These are phyloP conservation scores for Grifola frondosa DNA, from an alignment of 1,284 basidiomycete species.

Conservation along the genomic window DNA sequence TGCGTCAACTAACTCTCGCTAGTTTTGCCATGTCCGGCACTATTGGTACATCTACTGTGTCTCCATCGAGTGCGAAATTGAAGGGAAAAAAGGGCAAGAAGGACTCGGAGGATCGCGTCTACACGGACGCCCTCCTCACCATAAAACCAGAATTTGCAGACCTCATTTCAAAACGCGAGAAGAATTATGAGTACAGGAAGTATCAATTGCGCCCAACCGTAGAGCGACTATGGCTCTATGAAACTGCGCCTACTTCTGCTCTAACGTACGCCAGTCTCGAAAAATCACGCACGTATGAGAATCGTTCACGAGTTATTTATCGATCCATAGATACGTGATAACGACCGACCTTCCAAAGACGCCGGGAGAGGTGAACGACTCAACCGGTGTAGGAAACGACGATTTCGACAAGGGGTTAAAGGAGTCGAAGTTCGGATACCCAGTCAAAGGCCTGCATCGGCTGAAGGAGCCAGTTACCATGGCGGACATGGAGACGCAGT, in stretches of 20 bases:
- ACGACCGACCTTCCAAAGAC: constrained; percentile 28
- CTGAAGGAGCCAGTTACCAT: constrained; percentile 25
- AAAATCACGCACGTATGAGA: not conserved
- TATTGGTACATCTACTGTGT: not conserved
- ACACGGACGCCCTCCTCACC: constrained; percentile 30
- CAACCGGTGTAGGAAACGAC: constrained; percentile 34
- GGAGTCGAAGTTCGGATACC: constrained; percentile 33
- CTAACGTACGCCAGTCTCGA: constrained; percentile 28
- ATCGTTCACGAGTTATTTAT: not conserved
- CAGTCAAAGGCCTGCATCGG: constrained; percentile 28
- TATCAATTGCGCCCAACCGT: constrained; percentile 33
- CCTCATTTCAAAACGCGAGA: constrained; percentile 31
- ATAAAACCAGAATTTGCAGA: constrained; percentile 33
- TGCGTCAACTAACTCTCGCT: constrained; percentile 7
- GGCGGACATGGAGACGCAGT: constrained; percentile 24
- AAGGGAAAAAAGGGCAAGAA: constrained; percentile 6
- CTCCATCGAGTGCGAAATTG: not conserved
- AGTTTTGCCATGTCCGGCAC: not conserved
- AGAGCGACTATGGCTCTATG: constrained; percentile 34
- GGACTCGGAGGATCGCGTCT: constrained; percentile 20
- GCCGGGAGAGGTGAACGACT: constrained; percentile 33
- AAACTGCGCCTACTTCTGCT: constrained; percentile 28
- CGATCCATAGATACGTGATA: constrained; percentile 25
- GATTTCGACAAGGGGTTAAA: constrained; percentile 33
- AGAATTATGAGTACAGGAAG: constrained; percentile 38